Evolutionary conservation across 2,329 filamentous ascomycete genomes (phyloP), one percentile per base, ranked within the genome.

Genomic region (Fusarium circinatum): DNA sequence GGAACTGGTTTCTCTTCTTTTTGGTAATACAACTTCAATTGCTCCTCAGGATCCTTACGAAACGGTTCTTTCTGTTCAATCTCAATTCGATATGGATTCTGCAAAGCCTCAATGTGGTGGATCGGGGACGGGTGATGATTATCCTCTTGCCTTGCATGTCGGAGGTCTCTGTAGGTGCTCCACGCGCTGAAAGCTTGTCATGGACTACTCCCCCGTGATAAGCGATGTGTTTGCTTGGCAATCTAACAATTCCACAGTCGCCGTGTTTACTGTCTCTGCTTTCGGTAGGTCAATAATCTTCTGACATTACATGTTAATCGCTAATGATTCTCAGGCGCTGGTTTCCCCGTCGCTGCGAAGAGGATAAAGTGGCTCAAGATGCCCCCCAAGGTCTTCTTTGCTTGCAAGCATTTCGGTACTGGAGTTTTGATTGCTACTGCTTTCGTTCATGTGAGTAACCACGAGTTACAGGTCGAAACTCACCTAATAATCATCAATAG

Each of bases 351-450:
- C 13, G 82, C 84, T 8, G 85, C 85, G 8, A 88, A 87, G 80
- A 90, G 89, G 79, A 81, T 90, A 74, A 86, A 81, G 62, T 88
- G 87, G 86, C 81, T 91, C 77, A 89, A 88, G 80, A 87, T 90
- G 14, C 88, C 88, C 0, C 82, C 86, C 4, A 86, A 84, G 72
- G 78, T 89, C 38, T 90, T 91, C 80, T 91, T 91, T 78, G 86
- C 88, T 62, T 90, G 88, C 81, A 91, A 91, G 75, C 89, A 91
- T 76, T 92, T 92, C 71, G 90, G 92, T 79, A 94, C 92, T 1
- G 92, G 92, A 69, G 92, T 94, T 24, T 84, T 94, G 42, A 88
- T 94, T 65, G 91, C 92, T 32, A 94, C 92, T 5, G 92, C 92
- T 6, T 94, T 94, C 74, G 91, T 93, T 26, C 92, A 94, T 85